A percentile compares a stretch with the other conserved stretches of the same genome.
Evolutionary conservation across 129 eudicot species (phyloP).

Genomic region (Pseudognaphalium luteoalbum): DNA sequence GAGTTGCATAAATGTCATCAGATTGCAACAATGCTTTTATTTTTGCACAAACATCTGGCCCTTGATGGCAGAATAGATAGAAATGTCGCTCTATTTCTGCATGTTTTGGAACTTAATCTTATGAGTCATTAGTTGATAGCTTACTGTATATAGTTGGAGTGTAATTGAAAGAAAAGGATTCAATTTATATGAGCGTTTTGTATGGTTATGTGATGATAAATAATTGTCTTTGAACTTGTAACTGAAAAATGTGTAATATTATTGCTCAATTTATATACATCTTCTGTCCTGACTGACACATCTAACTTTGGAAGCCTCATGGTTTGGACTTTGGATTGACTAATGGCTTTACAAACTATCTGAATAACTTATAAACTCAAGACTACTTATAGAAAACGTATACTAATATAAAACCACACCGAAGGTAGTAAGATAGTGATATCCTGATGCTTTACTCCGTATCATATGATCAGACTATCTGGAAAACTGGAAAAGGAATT

Average conservation of each 20-base stretch:
- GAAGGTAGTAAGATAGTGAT: background rate
- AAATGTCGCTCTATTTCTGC: background rate
- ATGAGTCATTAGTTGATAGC: background rate
- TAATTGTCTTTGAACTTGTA: background rate
- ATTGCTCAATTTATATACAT: background rate
- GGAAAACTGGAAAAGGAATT: background rate
- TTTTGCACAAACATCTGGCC: slow-evolving; percentile 12
- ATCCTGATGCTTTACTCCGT: background rate
- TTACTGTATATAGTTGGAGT: background rate
- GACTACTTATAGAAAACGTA: too few species aligned
- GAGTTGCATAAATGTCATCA: background rate
- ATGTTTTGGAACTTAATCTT: background rate
- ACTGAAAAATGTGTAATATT: background rate
- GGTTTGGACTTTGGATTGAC: too few species aligned
- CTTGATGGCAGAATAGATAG: background rate
- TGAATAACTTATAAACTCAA: too few species aligned
- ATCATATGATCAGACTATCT: background rate
- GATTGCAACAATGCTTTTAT: background rate
- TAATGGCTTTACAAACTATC: too few species aligned
- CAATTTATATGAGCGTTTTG: background rate
- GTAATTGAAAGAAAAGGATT: background rate
- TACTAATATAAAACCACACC: background rate
- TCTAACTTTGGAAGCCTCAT: background rate
- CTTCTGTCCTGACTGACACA: background rate
- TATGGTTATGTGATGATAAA: background rate